Evolutionary conservation across 345 rosid species (phyloP), one percentile per base, ranked within the genome.

Genomic region (Pistacia vera): DNA sequence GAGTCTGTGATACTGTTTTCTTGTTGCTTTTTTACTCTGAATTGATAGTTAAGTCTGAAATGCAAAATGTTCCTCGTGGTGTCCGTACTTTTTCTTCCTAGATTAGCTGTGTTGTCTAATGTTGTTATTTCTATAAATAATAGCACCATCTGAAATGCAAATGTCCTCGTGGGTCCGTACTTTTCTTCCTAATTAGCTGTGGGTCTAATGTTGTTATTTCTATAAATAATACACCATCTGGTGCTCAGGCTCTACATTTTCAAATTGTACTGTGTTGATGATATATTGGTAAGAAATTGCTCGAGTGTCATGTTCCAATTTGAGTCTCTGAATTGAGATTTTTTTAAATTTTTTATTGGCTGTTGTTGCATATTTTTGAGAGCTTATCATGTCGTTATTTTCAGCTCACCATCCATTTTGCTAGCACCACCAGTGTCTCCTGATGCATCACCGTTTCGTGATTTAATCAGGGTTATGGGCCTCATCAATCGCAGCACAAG

Each of bases 391-490:
- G n/a, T 73, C 79, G 68, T 66, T 30, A 3, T 67, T 60, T 81
- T 71, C 87, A 83, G 87, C 87, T 82, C 79, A 51, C 65, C 77
- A 46, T 78, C 76, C 66, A 60, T 49, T 82, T 73, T 59, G 38
- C 83, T 73, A 54, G 81, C 82, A 73, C 61, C 92, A 69, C 75
- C 80, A 48, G 73, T 77, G 18, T 60, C 80, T 76, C 71, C 74
- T 44, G 87, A 80, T 69, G 28, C 83, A 61, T 82, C 85, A 57
- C 71, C 63, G 80, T 93, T n/a, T 79, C 87, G n/a, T 76, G 77
- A 78, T 74, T 57, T 30, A 75, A 85, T 58, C 80, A 78, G 81
- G 90, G 81, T 71, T 69, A 20, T 78, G 85, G 59, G 64, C 81
- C 72, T 73, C 82, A 72, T 80, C 60, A 72, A 62, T 69, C 89